Evolutionary conservation across 2,329 filamentous ascomycete species (phyloP), one percentile per base, ranked within the genome.

Genomic region (Fusarium proliferatum): DNA sequence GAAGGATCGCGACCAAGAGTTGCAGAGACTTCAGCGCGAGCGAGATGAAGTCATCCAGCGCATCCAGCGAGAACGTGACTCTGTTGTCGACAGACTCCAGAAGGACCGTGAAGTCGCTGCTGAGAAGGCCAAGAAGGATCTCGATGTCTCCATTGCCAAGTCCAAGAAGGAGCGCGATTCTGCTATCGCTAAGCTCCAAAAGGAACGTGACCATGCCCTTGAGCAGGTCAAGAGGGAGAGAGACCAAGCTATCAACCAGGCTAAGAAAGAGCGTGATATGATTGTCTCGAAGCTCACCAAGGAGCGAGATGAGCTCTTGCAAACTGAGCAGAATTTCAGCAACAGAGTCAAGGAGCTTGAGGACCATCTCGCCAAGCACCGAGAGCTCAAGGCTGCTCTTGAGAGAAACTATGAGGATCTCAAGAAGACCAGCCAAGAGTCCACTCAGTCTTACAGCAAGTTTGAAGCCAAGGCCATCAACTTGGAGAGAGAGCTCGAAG

Each of bases 271-370:
- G 45, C 72, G 74, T 38, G 71, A 70, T 12, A 21, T 66, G 45
- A 67, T 76, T 2, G 64, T 76, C 5, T 67, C 69, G 2, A 63
- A 69, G 53, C 67, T 79, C 57, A 75, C 72, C 15, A 73, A 70
- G 41, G 77, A 77, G n/a, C 76, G 77, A 13, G 75, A 77, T 9
- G 66, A 76, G 39, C 73, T 79, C 3, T 36, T 65, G 26, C 67
- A 76, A 51, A 74, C 76, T 9, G 75, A 78, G 41, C 55, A 67
- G 15, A 52, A 55, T 30, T 75, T 73, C 16, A 63, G 77, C 48
- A 61, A 62, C 56, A 77, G 77, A 51, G 71, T 78, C 48, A 78
- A 77, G 65, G 77, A 79, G 62, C 67, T 79, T 17, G 76, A 79
- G 49, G 75, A 72, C 13, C 76, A 78, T 12, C 66, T 79, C 8